phyloP scores from a whole-genome alignment of 495 filamentous ascomycete genomes.

The Neurospora tetraspora region DNA sequence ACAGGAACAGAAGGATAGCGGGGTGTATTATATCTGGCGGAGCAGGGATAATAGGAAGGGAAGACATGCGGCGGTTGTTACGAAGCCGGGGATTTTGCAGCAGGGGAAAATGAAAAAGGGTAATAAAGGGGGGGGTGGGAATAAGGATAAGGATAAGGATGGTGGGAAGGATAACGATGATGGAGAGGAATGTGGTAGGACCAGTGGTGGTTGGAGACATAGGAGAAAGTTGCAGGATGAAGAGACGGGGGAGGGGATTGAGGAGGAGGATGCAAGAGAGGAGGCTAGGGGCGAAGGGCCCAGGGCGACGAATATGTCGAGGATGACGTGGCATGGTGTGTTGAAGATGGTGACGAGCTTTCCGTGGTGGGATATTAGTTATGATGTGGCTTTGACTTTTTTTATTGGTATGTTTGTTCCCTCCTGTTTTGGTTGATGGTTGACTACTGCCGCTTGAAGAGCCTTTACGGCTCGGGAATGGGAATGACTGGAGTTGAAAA shows the following conservation, averaged over 20 bases:
- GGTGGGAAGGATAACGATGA: no score
- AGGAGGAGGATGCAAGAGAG: conserved; percentile 3
- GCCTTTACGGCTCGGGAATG: background rate
- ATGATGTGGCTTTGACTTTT: conserved; percentile 54
- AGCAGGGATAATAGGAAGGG: conserved; percentile 65
- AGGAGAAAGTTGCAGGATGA: background rate
- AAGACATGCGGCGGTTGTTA: conserved; percentile 48
- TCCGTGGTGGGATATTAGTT: conserved; percentile 63
- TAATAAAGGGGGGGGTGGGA: background rate
- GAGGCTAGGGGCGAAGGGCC: conserved; percentile 29
- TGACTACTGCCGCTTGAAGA: background rate
- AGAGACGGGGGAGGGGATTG: background rate
- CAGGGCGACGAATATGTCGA: conserved; percentile 31
- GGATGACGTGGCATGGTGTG: conserved; percentile 33
- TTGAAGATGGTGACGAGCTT: conserved; percentile 45
- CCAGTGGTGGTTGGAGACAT: background rate
- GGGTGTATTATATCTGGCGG: conserved; percentile 27
- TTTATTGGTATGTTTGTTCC: conserved; percentile 37
- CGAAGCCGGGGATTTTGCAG: conserved; percentile 8
- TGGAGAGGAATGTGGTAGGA: background rate
- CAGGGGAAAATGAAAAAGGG: background rate
- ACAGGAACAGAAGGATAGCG: background rate
- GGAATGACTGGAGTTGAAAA: background rate
- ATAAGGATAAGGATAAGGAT: background rate
- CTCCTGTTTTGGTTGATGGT: background rate